Conservation (phyloP, 1,284 basidiomycete species). For the Sporisorium iseilematis-ciliati region DNA sequence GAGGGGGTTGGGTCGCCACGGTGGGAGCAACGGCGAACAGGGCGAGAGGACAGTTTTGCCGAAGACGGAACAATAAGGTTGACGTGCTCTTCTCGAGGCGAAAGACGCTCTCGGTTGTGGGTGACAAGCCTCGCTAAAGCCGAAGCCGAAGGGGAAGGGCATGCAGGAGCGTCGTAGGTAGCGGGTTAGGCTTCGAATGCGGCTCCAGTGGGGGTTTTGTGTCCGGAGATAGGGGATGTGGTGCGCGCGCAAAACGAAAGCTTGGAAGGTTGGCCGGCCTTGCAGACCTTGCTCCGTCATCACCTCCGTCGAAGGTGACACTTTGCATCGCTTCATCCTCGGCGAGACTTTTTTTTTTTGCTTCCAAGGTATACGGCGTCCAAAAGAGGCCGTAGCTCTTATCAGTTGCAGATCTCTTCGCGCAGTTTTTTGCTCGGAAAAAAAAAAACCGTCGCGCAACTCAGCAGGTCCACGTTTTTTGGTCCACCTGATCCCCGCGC, state of each 20-base stretch:
- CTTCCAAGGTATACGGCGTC: neutral
- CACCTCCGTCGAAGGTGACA: neutral
- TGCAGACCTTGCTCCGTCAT: neutral
- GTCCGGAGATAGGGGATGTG: too few relatives aligned
- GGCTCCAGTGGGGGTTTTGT: too few relatives aligned
- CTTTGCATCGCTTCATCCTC: conserved; percentile 24
- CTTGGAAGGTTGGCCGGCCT: conserved; percentile 11
- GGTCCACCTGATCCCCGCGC: too few relatives aligned
- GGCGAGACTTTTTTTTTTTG: conserved; percentile 32
- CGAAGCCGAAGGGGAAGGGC: conserved; percentile 14
- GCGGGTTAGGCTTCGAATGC: too few relatives aligned
- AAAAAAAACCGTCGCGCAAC: neutral
- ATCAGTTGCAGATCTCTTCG: conserved; percentile 17
- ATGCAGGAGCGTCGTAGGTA: too few relatives aligned
- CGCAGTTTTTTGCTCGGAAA: neutral
- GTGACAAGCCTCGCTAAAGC: conserved; percentile 30
- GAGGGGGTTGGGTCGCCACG: too few relatives aligned
- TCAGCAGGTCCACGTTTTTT: conserved; percentile 16
- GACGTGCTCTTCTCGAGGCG: neutral
- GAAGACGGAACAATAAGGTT: conserved; percentile 8
- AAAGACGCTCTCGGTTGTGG: conserved; percentile 6
- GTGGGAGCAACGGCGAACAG: too few relatives aligned
- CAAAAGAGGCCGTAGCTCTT: conserved; percentile 1
- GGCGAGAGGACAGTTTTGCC: neutral
- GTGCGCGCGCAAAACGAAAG: neutral